These are phyloP conservation scores for Lepidium sativum DNA, from an alignment of 345 rosid genomes.

Conservation along the genomic window DNA sequence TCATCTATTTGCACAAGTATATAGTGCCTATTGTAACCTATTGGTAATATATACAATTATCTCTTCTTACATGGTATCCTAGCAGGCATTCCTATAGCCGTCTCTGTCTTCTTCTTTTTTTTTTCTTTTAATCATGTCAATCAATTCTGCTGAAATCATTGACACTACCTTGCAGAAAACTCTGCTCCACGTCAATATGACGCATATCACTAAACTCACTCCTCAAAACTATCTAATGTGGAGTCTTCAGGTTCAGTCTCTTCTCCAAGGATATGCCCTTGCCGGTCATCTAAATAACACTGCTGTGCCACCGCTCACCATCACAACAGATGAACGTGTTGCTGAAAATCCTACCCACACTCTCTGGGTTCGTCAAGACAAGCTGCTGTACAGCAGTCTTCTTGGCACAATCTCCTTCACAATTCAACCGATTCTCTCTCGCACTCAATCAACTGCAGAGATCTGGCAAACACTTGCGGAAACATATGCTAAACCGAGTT, in stretches of 20 bases:
- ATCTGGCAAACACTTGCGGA: neutral
- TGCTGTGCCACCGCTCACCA: neutral
- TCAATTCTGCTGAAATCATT: too few relatives aligned
- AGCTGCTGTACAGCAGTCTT: neutral
- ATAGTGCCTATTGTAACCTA: too few relatives aligned
- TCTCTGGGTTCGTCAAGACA: too few relatives aligned
- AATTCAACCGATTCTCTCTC: neutral
- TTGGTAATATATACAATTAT: too few relatives aligned
- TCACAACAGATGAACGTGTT: neutral
- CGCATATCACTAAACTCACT: neutral
- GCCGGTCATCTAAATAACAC: neutral
- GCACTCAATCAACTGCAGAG: neutral
- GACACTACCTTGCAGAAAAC: neutral
- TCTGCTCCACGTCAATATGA: neutral
- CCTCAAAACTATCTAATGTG: neutral
- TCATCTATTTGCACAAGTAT: too few relatives aligned
- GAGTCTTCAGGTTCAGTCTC: neutral
- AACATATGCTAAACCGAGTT: neutral
- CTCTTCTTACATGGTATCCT: too few relatives aligned
- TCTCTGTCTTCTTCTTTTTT: too few relatives aligned
- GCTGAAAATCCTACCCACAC: neutral
- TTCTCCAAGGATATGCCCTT: neutral
- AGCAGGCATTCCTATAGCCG: too few relatives aligned
- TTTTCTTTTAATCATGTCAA: fast-evolving
- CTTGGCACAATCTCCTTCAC: neutral